phyloP scores from a whole-genome alignment of 306 rosid genomes.

The Quillaja saponaria region DNA sequence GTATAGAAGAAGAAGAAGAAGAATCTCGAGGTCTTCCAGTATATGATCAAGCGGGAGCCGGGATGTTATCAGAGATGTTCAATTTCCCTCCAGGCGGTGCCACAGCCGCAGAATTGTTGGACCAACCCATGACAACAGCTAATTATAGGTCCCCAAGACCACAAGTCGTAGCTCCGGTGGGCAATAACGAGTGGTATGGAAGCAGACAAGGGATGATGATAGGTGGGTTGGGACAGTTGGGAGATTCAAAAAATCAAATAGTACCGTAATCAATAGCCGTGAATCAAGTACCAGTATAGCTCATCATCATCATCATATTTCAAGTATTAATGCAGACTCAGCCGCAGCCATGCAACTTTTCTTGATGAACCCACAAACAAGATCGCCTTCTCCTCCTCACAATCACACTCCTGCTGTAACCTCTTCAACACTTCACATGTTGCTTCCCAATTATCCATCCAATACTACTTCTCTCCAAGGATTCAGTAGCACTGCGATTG shows the following conservation, averaged over 20 bases:
- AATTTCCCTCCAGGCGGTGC: slow-evolving; percentile 50
- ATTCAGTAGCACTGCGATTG: not conserved
- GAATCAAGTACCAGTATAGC: slow-evolving; percentile 23
- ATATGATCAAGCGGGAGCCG: slow-evolving; percentile 59
- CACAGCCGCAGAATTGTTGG: slow-evolving; percentile 48
- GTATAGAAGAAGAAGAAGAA: slow-evolving; percentile 71
- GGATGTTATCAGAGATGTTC: slow-evolving; percentile 96
- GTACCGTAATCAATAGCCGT: slow-evolving; percentile 37
- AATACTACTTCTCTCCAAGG: slow-evolving; percentile 47
- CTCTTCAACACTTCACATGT: slow-evolving; percentile 72
- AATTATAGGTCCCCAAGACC: slow-evolving; percentile 39
- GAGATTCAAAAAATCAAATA: slow-evolving; percentile 44
- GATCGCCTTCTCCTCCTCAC: slow-evolving; percentile 68
- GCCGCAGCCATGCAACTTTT: slow-evolving; percentile 99
- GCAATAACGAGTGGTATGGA: slow-evolving; percentile 63
- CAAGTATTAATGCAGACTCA: slow-evolving; percentile 73
- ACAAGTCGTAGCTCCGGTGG: slow-evolving; percentile 26
- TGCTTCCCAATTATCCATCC: slow-evolving; percentile 61
- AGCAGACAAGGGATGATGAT: slow-evolving; percentile 44
- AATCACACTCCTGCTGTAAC: slow-evolving; percentile 14
- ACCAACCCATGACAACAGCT: slow-evolving; percentile 43
- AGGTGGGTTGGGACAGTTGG: slow-evolving; percentile 45
- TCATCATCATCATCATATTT: slow-evolving; percentile 51
- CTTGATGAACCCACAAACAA: slow-evolving; percentile 75
- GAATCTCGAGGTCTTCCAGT: slow-evolving; percentile 54